Conservation (phyloP, 306 rosid genomes). For the Fragaria ananassa region DNA sequence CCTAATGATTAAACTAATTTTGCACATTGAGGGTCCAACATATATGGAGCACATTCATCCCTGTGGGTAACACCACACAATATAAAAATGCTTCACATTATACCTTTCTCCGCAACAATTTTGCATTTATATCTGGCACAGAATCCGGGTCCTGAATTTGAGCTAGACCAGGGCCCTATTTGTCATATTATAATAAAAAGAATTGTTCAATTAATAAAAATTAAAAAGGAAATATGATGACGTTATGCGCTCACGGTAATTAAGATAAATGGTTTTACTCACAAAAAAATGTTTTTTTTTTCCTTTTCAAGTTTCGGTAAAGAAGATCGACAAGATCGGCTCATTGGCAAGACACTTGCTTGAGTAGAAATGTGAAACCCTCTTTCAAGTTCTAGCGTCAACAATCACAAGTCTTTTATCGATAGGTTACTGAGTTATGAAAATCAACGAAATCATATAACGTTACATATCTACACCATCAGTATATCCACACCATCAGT, state of each 20-base stretch:
- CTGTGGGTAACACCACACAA: not conserved
- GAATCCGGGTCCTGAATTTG: slow-evolving; percentile 30
- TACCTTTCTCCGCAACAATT: slow-evolving; percentile 21
- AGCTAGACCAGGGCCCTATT: not conserved
- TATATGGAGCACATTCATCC: not conserved
- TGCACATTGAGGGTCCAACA: not conserved
- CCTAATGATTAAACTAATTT: not conserved
- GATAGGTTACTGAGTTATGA: no score
- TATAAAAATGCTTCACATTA: not conserved
- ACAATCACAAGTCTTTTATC: no score
- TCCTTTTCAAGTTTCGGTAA: no score
- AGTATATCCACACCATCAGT: no score
- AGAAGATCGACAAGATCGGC: no score
- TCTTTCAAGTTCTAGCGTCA: no score
- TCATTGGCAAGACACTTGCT: no score
- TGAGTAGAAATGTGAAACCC: no score
- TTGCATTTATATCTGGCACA: slow-evolving; percentile 40
- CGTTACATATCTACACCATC: no score
- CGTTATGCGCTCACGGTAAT: not conserved
- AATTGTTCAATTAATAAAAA: not conserved
- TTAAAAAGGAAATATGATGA: not conserved
- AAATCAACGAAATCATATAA: no score
- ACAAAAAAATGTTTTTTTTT: no score
- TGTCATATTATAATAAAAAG: not conserved
- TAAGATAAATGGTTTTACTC: no score